Evolutionary conservation across 2,329 filamentous ascomycete genomes (phyloP), one percentile per base, ranked within the genome.

Genomic region (Emergomyces orientalis): DNA sequence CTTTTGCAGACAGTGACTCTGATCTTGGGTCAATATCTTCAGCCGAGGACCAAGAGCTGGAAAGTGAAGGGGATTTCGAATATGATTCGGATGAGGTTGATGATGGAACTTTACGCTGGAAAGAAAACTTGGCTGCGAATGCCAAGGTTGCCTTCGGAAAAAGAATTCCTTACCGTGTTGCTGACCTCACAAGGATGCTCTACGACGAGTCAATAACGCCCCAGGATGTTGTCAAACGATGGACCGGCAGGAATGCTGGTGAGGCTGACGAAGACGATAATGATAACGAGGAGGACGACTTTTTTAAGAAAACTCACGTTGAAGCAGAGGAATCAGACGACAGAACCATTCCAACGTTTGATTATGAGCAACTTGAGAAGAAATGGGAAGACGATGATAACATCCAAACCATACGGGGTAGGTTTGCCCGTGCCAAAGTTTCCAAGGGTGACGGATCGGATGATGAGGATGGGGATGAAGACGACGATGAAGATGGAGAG

Each of bases 1-100:
- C 87, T 1, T 99, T 97, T 78, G 94, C 94, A 17, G 94, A 99
- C 71, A 96, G 91, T 71, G 95, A 99, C 74, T 99, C 94, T 0
- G 95, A 99, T 73, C 82, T 99, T 4, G 94, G 94, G 7, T 96
- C 93, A 3, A 76, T 97, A 66, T 96, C 90, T 9, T 82, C 80
- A 0, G 81, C 78, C 9, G 83, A 85, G 8, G 82, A 84, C 25
- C 80, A 82, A 63, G 80, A 82, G 37, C 67, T 81, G 2, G 81
- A 83, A 56, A 80, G 80, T 62, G 79, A 69, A 13, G 82, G 84
- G n/a, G 83, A 84, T 49, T 78, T 79, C 22, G 79, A 80, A 19
- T 77, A 79, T 8, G 77, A 78, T 11, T 73, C 76, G 34, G 83
- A 80, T 1, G 84, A 84, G 22, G 88, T 90, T 60, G 90, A 93